Evolutionary conservation across 139 green algal genomes (phyloP).

Genomic region (Ettlia oleoabundans): DNA sequence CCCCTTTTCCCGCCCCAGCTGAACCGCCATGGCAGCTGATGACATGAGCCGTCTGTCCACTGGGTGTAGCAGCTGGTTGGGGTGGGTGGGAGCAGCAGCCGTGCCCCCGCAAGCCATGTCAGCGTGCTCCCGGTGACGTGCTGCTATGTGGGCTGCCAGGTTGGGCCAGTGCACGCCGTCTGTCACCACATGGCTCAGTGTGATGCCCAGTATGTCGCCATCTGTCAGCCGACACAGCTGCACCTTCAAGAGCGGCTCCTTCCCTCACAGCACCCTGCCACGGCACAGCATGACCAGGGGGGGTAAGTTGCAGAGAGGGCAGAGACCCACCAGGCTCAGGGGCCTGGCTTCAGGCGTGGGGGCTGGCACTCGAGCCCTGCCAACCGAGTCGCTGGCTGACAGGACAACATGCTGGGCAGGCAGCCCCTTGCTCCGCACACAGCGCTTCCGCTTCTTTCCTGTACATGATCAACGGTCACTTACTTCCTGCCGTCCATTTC

Average conservation of each 20-base stretch:
- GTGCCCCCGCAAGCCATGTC: background rate
- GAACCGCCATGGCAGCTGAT: background rate
- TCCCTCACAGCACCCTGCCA: background rate
- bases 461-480: background rate
- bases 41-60: background rate
- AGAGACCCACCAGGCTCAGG: no score
- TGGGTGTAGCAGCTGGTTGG: constrained; percentile 7
- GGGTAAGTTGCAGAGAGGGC: no score
- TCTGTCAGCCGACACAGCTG: constrained; percentile 3
- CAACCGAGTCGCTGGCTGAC: background rate
- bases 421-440: no score
- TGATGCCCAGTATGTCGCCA: constrained; percentile 16
- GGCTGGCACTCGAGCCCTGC: no score
- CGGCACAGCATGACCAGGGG: background rate
- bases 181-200: background rate
- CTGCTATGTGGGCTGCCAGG: constrained; percentile 14
- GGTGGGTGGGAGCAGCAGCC: background rate
- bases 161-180: constrained; percentile 20
- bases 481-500: background rate
- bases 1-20: background rate
- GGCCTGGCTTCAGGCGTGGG: no score
- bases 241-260: constrained; percentile 8
- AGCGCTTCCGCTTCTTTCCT: no score
- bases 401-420: background rate
- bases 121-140: constrained; percentile 10